Conservation (phyloP, 805 yeast species). For the Cyberlindnera xylosilytica region DNA sequence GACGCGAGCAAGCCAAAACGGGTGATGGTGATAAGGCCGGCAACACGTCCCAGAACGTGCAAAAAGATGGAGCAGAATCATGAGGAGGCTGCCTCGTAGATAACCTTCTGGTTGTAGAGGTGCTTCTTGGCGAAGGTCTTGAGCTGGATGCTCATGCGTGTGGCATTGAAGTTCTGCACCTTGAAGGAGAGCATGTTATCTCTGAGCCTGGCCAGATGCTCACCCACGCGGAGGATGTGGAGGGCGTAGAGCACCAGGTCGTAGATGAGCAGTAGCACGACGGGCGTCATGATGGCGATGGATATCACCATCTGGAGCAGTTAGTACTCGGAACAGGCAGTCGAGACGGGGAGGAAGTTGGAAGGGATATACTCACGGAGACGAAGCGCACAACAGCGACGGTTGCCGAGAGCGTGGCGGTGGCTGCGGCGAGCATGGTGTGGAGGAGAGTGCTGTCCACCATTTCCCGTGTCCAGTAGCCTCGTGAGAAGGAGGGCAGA, state of each 20-base stretch:
- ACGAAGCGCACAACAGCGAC: conserved; percentile 9
- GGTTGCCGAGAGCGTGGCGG: neutral
- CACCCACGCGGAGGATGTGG: conserved; percentile 13
- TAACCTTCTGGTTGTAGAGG: conserved; percentile 16
- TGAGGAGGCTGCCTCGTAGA: conserved; percentile 14
- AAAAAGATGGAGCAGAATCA: too few species aligned
- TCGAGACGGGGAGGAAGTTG: neutral
- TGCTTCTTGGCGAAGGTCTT: conserved; percentile 11
- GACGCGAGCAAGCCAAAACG: too few species aligned
- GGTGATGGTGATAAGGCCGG: too few species aligned
- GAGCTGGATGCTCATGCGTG: conserved; percentile 6
- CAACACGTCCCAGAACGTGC: too few species aligned
- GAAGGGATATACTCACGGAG: conserved; percentile 9
- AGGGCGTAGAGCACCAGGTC: conserved; percentile 19
- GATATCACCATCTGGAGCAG: conserved; percentile 7
- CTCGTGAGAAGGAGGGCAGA: too few species aligned
- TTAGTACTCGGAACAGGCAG: too few species aligned
- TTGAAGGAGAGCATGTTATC: conserved; percentile 11
- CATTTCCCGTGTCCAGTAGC: too few species aligned
- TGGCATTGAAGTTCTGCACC: conserved; percentile 11
- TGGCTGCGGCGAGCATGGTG: too few species aligned
- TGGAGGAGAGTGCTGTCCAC: neutral
- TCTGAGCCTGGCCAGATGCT: neutral
- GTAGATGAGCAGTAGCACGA: conserved; percentile 14
- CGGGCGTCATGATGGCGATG: conserved; percentile 13